These are phyloP conservation scores for Aphanomyces stellatus DNA, from an alignment of 352 stramenopile species.

Conservation along the genomic window DNA sequence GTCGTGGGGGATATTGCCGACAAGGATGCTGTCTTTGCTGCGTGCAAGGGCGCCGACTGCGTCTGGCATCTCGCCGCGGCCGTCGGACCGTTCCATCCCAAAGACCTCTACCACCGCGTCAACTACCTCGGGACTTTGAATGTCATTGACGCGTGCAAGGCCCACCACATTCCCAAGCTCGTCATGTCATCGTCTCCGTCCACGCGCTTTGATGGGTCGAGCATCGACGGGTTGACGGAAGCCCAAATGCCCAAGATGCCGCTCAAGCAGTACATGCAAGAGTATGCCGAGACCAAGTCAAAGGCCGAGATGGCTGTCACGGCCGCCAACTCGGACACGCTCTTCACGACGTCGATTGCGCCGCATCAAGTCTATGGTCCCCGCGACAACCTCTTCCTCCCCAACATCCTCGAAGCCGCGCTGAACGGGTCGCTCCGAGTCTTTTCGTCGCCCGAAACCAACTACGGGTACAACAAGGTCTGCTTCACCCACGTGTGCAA, in stretches of 20 bases:
- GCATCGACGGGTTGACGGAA: constrained; percentile 64
- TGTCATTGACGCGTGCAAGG: constrained; percentile 72
- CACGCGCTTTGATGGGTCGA: constrained; percentile 76
- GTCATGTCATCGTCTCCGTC: constrained; percentile 76
- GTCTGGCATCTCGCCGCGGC: constrained; percentile 85
- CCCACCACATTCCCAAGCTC: constrained; percentile 64
- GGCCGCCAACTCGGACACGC: constrained; percentile 28
- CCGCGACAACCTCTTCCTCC: constrained; percentile 75
- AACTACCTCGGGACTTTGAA: constrained; percentile 82
- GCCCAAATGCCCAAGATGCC: constrained; percentile 40
- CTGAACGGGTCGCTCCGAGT: constrained; percentile 64
- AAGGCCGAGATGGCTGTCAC: constrained; percentile 34
- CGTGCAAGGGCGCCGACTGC: constrained; percentile 48
- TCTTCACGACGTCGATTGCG: constrained; percentile 80
- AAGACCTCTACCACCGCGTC: constrained; percentile 58
- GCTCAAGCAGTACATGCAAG: constrained; percentile 50
- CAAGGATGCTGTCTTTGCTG: constrained; percentile 40
- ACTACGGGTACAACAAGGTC: constrained; percentile 66
- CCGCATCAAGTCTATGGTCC: constrained; percentile 91
- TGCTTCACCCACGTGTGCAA: constrained; percentile 88
- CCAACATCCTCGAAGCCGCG: constrained; percentile 70
- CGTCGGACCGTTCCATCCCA: constrained; percentile 78
- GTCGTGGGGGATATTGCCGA: constrained; percentile 66
- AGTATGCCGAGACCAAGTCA: constrained; percentile 67
- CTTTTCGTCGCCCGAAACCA: constrained; percentile 33